Evolutionary conservation across 768 basidiomycete genomes (phyloP), one percentile per base, ranked within the genome.

Genomic region (Mycena albidolilacea): DNA sequence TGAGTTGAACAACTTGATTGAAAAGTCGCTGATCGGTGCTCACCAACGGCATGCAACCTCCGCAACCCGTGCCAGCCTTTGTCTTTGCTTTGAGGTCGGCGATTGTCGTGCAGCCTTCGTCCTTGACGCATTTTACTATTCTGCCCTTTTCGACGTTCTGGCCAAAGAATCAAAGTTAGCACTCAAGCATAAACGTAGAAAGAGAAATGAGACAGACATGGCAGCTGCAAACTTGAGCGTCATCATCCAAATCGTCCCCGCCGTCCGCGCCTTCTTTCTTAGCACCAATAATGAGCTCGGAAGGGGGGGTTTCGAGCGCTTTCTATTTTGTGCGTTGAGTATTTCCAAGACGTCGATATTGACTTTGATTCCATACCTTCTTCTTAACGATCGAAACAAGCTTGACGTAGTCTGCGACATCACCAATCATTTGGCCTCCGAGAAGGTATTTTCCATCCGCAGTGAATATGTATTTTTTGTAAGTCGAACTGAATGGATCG

Each of bases 351-450:
- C 21, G 21, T 46, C 7, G 21, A n/a, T 4, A 11, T 41, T 30
- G 39, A 55, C 17, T 1, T 12, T n/a, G 9, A 7, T 8, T 17
- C 67, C 79, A 41, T 67, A 86, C 91, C 83, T 89, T 90, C 84
- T 93, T 93, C 83, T 91, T 92, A 38, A 92, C 90, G 41, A 93
- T 83, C 14, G 89, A 84, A n/a, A 93, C 85, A 15, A 94, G 84
- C 80, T 93, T 93, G 69, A 90, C 87, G 76, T 90, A 93, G 77
- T 92, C 90, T 46, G 84, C 85, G 11, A 89, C 89, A 76, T 93
- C 91, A 3, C 93, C 93, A n/a, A 95, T 88, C 92, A 94, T 92
- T 88, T 93, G 92, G 5, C 93, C 93, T 14, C 93, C 93, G 5
- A 95, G 81, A 14, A 95, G 83, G 75, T 92, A 86, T 80, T 91